These are phyloP conservation scores for Olyra latifolia DNA, from an alignment of 176 grass and related monocot genomes.

Conservation along the genomic window DNA sequence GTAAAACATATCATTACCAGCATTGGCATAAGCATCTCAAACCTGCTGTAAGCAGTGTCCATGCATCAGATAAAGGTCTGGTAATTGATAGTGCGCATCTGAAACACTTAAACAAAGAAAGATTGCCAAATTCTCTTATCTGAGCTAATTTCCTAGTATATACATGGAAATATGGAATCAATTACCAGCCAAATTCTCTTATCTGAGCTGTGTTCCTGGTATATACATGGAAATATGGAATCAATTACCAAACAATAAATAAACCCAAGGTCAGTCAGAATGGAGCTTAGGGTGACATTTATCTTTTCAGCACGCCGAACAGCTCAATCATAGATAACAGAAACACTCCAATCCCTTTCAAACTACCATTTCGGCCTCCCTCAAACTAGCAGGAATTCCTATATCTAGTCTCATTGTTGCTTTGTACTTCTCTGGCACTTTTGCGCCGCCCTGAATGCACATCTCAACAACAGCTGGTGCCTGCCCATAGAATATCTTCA, in stretches of 20 bases:
- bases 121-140: not conserved
- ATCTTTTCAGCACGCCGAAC: not conserved
- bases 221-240: conserved; percentile 33
- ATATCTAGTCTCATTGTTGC: conserved; percentile 87
- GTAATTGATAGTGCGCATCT: not conserved
- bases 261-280: not conserved
- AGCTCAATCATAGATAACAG: not conserved
- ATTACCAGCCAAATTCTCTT: conserved; percentile 9
- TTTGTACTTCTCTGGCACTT: conserved; percentile 80
- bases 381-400: conserved; percentile 77
- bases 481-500: conserved; percentile 92
- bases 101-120: not conserved
- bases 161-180: too few relatives aligned
- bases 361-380: conserved; percentile 92
- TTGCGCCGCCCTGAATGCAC: conserved; percentile 61
- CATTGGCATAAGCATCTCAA: not conserved
- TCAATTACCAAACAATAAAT: conserved; percentile 3
- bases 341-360: conserved; percentile 29
- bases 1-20: not conserved
- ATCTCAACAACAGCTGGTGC: conserved; percentile 94
- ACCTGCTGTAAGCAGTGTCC: not conserved
- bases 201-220: conserved; percentile 18
- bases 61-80: not conserved
- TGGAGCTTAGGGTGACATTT: not conserved
- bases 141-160: conserved; percentile 29